A percentile compares a stretch with the other conserved stretches of the same genome.
Conservation (phyloP, 108 stramenopile genomes). For the Skeletonema grethae region DNA sequence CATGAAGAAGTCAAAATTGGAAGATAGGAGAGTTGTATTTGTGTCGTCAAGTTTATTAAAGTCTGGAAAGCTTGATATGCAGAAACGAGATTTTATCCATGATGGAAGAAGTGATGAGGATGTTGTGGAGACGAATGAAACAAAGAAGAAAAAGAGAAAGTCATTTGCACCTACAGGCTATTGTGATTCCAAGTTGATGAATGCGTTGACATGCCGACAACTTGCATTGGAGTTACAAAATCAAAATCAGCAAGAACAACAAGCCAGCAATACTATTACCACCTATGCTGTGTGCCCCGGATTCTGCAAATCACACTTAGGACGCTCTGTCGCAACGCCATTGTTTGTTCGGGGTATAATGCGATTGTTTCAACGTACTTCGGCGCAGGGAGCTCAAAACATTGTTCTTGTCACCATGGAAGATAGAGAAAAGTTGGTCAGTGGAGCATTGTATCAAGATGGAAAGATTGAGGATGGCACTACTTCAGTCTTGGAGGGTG, state of each 20-base stretch:
- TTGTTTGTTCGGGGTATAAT: constrained; percentile 27
- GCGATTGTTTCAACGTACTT: constrained; percentile 41
- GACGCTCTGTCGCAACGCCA: constrained; percentile 30
- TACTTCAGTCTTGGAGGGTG: constrained; percentile 8
- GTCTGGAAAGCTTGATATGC: constrained; percentile 35
- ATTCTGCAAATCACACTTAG: constrained; percentile 41
- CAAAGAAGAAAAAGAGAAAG: background rate
- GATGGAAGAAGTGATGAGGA: constrained; percentile 5
- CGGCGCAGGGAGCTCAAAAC: constrained; percentile 47
- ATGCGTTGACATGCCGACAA: constrained; percentile 40
- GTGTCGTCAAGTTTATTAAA: constrained; percentile 44
- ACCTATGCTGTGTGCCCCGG: constrained; percentile 51
- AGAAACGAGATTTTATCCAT: constrained; percentile 32
- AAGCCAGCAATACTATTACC: constrained; percentile 20
- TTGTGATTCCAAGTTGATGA: constrained; percentile 58
- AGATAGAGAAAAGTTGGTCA: constrained; percentile 30
- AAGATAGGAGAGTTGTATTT: constrained; percentile 28
- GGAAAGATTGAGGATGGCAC: constrained; percentile 37
- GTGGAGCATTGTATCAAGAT: constrained; percentile 49
- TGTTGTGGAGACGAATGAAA: background rate
- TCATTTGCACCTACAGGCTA: constrained; percentile 44
- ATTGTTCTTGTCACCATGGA: constrained; percentile 34
- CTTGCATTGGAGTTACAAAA: constrained; percentile 22
- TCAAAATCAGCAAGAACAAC: constrained; percentile 13
- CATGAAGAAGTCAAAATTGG: constrained; percentile 12